Evolutionary conservation across 805 yeast genomes (phyloP).

Genomic region (Yarrowia hollandica): DNA sequence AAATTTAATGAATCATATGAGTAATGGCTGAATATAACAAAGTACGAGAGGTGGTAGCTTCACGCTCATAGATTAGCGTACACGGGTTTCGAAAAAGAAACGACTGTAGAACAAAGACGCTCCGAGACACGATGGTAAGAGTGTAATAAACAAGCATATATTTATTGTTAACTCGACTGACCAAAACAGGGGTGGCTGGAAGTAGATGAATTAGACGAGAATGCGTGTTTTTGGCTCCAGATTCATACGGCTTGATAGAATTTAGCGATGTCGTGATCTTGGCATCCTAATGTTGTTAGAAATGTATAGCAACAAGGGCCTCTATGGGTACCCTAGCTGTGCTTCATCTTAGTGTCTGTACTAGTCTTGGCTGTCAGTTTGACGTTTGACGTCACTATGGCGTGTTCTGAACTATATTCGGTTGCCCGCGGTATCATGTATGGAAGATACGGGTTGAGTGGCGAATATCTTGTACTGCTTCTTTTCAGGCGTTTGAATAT

Average conservation of each 20-base stretch:
- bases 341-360: too few relatives aligned
- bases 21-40: too few relatives aligned
- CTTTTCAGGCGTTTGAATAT: too few relatives aligned
- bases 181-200: conserved; percentile 1
- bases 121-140: neutral
- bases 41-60: too few relatives aligned
- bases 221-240: neutral
- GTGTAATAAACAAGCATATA: too few relatives aligned
- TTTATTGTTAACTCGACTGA: too few relatives aligned
- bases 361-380: neutral
- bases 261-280: neutral
- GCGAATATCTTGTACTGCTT: too few relatives aligned
- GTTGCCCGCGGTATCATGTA: too few relatives aligned
- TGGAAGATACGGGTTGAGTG: too few relatives aligned
- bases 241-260: neutral
- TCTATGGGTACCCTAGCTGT: neutral
- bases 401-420: neutral
- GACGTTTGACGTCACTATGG: neutral
- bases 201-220: conserved; percentile 10
- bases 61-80: too few relatives aligned
- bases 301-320: neutral
- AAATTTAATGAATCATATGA: conserved; percentile 7
- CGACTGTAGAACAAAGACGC: neutral
- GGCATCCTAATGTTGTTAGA: neutral
- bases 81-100: conserved; percentile 1